These are phyloP conservation scores for Colletotrichum sp. DNA, from an alignment of 2,329 filamentous ascomycete genomes.

Conservation along the genomic window DNA sequence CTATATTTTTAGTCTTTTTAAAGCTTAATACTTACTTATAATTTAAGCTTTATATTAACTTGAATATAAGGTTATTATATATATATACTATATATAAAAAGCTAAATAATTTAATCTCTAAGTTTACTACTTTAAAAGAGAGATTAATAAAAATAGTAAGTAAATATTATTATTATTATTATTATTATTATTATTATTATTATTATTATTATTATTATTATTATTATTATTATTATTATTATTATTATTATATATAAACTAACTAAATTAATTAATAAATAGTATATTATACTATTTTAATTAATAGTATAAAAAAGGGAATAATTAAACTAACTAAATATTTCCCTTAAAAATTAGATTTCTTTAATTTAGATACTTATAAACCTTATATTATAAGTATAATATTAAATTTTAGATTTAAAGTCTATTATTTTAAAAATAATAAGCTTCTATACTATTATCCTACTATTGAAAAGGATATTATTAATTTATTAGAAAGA, in stretches of 20 bases:
- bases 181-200: too few species aligned
- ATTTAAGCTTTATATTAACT: too few species aligned
- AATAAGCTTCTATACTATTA: neutral
- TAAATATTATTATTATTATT: neutral
- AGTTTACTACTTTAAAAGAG: too few species aligned
- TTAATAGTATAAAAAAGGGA: neutral
- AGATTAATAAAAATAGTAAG: too few species aligned
- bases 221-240: neutral
- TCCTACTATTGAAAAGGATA: neutral
- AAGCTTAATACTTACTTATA: too few species aligned
- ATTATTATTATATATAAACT: neutral
- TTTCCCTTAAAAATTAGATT: neutral
- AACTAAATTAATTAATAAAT: neutral
- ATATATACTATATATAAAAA: too few species aligned
- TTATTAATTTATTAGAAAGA: neutral
- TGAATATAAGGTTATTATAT: too few species aligned
- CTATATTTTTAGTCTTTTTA: too few species aligned
- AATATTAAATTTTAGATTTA: neutral
- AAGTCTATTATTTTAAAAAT: neutral
- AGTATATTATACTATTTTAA: neutral
- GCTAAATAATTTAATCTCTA: too few species aligned
- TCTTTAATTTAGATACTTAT: neutral
- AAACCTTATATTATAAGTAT: neutral
- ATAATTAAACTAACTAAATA: neutral
- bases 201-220: too few species aligned